A percentile compares a stretch with the other conserved stretches of the same genome.
phyloP scores from a whole-genome alignment of 139 green algal genomes.

The Chlorella sp. region DNA sequence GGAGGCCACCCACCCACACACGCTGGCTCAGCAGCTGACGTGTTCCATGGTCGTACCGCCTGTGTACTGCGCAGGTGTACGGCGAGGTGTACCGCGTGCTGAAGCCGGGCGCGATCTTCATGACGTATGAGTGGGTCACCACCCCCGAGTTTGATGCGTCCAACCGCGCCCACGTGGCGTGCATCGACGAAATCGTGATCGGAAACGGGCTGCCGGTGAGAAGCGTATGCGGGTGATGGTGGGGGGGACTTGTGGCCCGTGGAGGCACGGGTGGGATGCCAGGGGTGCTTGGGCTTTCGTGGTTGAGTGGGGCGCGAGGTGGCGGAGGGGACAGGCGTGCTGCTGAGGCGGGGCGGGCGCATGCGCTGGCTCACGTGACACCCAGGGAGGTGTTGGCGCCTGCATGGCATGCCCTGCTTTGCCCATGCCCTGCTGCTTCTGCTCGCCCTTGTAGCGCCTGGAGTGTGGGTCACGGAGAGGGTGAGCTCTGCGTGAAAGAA shows the following conservation, averaged over 20 bases:
- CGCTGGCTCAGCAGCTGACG: background rate
- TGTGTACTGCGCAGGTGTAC: constrained; percentile 85
- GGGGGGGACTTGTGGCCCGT: background rate
- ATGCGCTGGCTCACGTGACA: no score
- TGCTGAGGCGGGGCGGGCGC: no score
- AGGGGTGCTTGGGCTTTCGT: no score
- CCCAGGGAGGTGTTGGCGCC: no score
- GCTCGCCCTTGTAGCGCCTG: no score
- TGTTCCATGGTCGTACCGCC: background rate
- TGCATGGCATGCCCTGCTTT: no score
- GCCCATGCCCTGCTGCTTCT: no score
- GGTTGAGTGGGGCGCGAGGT: background rate
- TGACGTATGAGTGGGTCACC: constrained; percentile 97
- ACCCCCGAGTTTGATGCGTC: constrained; percentile 85
- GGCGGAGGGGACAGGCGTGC: no score
- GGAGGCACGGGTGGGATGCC: background rate
- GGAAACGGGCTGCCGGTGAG: constrained; percentile 95
- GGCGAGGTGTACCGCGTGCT: constrained; percentile 92
- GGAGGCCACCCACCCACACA: no score
- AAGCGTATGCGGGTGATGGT: background rate
- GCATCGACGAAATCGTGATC: constrained; percentile 98
- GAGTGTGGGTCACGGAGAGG: no score
- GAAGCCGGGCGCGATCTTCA: constrained; percentile 92
- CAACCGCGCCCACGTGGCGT: constrained; percentile 88
- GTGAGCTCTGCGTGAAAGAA: no score